Evolutionary conservation across 1,284 basidiomycete species (phyloP).

Genomic region (Bondarzewia mesenterica): DNA sequence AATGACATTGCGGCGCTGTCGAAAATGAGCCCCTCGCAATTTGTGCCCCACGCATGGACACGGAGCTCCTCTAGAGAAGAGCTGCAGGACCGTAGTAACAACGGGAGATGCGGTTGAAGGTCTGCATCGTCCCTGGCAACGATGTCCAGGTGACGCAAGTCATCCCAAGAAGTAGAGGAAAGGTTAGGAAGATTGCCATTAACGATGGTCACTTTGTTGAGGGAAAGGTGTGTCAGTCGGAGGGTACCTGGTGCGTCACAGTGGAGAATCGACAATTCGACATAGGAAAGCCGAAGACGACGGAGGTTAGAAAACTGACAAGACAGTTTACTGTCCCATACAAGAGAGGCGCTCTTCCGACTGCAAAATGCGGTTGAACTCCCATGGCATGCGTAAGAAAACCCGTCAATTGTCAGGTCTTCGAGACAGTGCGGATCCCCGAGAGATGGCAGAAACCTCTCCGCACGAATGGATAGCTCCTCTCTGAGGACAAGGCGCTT

Average conservation of each 20-base stretch:
- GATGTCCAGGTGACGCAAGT: not conserved
- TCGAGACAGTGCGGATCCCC: not conserved
- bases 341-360: not conserved
- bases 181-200: not conserved
- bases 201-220: not conserved
- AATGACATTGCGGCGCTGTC: not conserved
- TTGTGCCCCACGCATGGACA: not conserved
- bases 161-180: not conserved
- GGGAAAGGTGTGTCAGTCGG: not conserved
- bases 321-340: not conserved
- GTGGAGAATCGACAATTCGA: not conserved
- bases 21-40: not conserved
- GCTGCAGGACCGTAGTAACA: not conserved
- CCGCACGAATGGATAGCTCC: not conserved
- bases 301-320: not conserved
- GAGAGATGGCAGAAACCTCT: not conserved
- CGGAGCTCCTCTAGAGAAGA: not conserved
- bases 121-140: not conserved
- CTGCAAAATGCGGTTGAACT: not conserved
- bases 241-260: not conserved
- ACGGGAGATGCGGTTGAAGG: not conserved
- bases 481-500: not conserved
- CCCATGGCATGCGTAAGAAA: not conserved
- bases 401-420: not conserved
- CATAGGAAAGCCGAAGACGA: not conserved